A percentile compares a stretch with the other conserved stretches of the same genome.
Conservation (phyloP, 1,284 basidiomycete genomes). For the Apiotrichum gracile region DNA sequence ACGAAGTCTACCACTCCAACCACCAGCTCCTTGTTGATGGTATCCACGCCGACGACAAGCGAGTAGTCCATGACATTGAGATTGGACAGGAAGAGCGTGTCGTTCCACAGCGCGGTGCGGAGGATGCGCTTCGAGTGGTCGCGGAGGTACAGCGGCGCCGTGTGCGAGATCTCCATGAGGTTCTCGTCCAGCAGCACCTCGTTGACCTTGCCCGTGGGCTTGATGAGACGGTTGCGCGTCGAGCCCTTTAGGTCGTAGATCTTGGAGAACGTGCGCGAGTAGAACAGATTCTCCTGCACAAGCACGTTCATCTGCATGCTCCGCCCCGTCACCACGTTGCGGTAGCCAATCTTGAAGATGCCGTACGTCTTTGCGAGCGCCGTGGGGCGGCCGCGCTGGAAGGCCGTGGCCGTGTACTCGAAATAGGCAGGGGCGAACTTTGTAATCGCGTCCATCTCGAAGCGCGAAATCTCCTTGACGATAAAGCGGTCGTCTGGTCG, state of each 20-base stretch:
- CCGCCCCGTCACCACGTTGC: conserved; percentile 70
- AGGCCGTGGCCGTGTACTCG: conserved; percentile 80
- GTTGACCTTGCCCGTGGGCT: conserved; percentile 81
- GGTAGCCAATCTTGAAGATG: conserved; percentile 91
- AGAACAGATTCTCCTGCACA: conserved; percentile 97
- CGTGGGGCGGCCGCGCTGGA: conserved; percentile 77
- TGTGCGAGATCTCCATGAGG: conserved; percentile 45
- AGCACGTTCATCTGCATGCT: conserved; percentile 88
- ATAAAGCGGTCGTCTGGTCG: conserved; percentile 89
- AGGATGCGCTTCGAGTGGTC: conserved; percentile 93
- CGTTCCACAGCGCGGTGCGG: conserved; percentile 84
- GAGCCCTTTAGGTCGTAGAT: conserved; percentile 95
- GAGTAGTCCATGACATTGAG: conserved; percentile 99
- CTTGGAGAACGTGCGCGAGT: conserved; percentile 83
- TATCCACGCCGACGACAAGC: conserved; percentile 87
- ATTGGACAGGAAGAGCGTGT: conserved; percentile 80
- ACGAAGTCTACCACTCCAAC: conserved; percentile 81
- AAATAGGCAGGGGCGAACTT: conserved; percentile 98
- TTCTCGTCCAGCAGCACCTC: conserved; percentile 66
- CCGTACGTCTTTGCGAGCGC: conserved; percentile 96
- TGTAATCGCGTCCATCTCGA: conserved; percentile 91
- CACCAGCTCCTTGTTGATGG: conserved; percentile 72
- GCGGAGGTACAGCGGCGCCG: conserved; percentile 80
- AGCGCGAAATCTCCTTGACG: conserved; percentile 87
- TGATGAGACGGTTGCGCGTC: conserved; percentile 83